Evolutionary conservation across 441 rosid species (phyloP), one percentile per base, ranked within the genome.

Genomic region (Bruguiera hainesii): DNA sequence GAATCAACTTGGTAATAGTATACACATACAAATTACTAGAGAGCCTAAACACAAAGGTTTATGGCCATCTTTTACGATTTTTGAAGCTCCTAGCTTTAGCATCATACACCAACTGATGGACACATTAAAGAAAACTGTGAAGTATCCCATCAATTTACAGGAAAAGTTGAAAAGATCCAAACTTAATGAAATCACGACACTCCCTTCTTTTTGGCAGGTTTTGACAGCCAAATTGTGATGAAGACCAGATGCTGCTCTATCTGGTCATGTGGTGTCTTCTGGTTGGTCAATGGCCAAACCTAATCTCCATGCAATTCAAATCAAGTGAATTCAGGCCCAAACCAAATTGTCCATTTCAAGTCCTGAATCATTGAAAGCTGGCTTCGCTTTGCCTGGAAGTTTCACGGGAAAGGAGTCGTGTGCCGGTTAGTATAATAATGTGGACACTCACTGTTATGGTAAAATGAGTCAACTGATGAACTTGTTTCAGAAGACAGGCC

Each of bases 351-450:
- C 15, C 57, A 53, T 53, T 7, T 21, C 28, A 21, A 7, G 57
- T 53, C 57, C 57, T 53, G 26, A 8, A 25, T 53, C 19, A 46
- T 3, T 16, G 16, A 61, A n/a, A 20, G 23, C 7, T 5, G 37
- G 7, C 1, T 29, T 58, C 23, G 49, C 60, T 61, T 42, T 23
- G 42, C 59, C 53, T 30, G 37, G 60, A 58, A 63, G 67, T 48
- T 13, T 37, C 46, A 46, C 25, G 15, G n/a, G 68, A 67, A 60
- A 60, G 18, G 29, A 62, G 73, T 60, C 13, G 52, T 33, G 67
- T 46, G 64, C 50, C 30, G 57, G 70, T 60, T 28, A 55, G 64
- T 64, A 74, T 70, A 71, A 50, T 46, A 56, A 9, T 28, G 35
- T 21, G 28, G 28, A 53, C 11, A 20, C 29, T 21, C 57, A 21